Base-by-base conservation (phyloP, 768 basidiomycete species). In the Hygrophoropsis aurantiaca region DNA sequence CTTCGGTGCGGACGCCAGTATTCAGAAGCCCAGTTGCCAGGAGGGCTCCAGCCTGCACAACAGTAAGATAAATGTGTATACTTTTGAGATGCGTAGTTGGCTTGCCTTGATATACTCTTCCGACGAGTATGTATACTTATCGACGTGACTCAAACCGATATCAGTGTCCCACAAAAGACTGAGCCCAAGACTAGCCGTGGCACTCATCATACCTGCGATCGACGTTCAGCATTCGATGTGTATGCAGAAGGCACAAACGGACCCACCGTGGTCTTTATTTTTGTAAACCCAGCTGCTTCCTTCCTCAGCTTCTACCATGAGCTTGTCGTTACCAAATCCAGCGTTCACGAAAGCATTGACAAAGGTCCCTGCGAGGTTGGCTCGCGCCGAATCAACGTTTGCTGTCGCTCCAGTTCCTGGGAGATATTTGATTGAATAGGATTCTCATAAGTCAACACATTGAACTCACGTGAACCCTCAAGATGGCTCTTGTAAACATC, bases 201-300 rank as follows among this genome's bases (percentile, higher is more conserved):
- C 97, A 50, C 89, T 91, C 79, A 95, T 85, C 93, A 97, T 98
- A 44, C 90, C 90, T 91, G 52, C 1, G 23, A 54, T 35, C 5
- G 33, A 4, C 18, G 6, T 24, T 42, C 16, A 50, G 38, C 13
- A 42, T 19, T 18, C 24, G 11, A 8, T 11, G 6, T 23, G 25
- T 11, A n/a, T n/a, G 11, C 16, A 18, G 20, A 35, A 13, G 9
- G 32, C 42, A 27, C n/a, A 34, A 23, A 13, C 39, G 20, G 11
- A 61, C 76, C 18, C 48, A 85, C 94, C 97, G 53, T 97, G 92
- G 44, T 97, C 95, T 71, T 98, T 98, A 75, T 98, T 98, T 79
- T 98, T 98, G 77, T 98, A 99, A 48, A 99, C 92, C 94, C 94
- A 99, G 58, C 92, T 94, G 67, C 83, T 90, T 11, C 97, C 95